A percentile compares a stretch with the other conserved stretches of the same genome.
Evolutionary conservation across 2,329 filamentous ascomycete species (phyloP).

Genomic region (Aphanocladium album): DNA sequence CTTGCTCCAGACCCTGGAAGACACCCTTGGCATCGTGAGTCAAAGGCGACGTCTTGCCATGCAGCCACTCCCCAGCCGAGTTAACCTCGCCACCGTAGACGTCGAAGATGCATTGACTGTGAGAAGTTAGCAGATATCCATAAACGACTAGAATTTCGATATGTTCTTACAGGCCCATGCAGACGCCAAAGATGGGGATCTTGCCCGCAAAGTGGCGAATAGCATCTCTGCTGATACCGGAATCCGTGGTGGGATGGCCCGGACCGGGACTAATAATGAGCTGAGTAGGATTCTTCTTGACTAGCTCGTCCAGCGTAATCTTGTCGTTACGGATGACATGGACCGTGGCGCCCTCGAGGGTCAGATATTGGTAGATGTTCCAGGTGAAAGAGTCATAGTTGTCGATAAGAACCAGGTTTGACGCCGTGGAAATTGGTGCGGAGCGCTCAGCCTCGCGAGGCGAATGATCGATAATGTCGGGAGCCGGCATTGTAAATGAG

Average conservation of each 20-base stretch:
- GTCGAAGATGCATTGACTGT: conserved; percentile 88
- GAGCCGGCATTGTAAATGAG: conserved; percentile 40
- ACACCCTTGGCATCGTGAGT: conserved; percentile 89
- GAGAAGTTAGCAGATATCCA: neutral
- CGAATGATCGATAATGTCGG: conserved; percentile 68
- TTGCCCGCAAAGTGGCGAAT: conserved; percentile 91
- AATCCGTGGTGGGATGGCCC: conserved; percentile 85
- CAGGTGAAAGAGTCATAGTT: conserved; percentile 99
- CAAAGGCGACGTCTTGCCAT: conserved; percentile 92
- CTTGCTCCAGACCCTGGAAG: conserved; percentile 74
- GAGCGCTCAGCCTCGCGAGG: conserved; percentile 76
- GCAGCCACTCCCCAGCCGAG: conserved; percentile 91
- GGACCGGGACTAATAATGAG: conserved; percentile 93
- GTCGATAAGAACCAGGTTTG: conserved; percentile 92
- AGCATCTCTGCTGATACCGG: conserved; percentile 86
- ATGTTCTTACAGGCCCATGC: conserved; percentile 80
- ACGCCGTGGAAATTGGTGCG: conserved; percentile 68
- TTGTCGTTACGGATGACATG: conserved; percentile 91
- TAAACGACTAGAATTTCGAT: neutral
- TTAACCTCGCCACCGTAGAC: conserved; percentile 87
- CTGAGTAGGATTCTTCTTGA: conserved; percentile 82
- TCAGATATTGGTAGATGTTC: conserved; percentile 98
- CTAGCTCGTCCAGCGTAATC: conserved; percentile 77
- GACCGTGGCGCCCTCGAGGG: conserved; percentile 89
- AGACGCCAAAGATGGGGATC: conserved; percentile 93